These are phyloP conservation scores for Calamus simplicifolius DNA, from an alignment of 176 grass and related monocot species.

Conservation along the genomic window DNA sequence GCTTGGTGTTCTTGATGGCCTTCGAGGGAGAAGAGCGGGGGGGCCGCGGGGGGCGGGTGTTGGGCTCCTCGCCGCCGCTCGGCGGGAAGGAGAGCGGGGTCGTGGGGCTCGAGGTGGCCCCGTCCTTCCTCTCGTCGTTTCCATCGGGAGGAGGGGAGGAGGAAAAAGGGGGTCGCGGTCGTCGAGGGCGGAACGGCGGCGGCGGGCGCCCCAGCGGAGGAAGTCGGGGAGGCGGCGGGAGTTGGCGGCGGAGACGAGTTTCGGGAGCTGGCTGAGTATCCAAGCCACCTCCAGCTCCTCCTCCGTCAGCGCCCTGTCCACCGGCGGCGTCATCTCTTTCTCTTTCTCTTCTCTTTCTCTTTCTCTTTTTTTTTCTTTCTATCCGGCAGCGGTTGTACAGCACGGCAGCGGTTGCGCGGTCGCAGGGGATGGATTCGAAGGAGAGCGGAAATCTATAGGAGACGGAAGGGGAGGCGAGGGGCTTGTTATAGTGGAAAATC, in stretches of 20 bases:
- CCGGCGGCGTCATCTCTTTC: not conserved
- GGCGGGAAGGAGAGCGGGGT: constrained; percentile 14
- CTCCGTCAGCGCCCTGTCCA: not conserved
- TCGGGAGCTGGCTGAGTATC: constrained; percentile 14
- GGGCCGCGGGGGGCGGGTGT: not conserved
- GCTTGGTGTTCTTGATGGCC: not conserved
- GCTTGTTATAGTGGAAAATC: not conserved
- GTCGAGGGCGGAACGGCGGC: constrained; percentile 9
- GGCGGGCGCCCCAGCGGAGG: constrained; percentile 13
- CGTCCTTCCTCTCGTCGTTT: not conserved
- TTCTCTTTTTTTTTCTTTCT: no score
- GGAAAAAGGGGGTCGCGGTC: not conserved
- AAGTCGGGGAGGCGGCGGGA: not conserved
- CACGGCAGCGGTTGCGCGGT: not conserved
- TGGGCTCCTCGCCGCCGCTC: constrained; percentile 12
- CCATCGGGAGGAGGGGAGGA: not conserved
- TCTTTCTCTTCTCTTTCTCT: no score
- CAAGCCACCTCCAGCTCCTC: constrained; percentile 17
- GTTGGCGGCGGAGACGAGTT: not conserved
- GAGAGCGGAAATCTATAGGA: no score
- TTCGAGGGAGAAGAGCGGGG: no score
- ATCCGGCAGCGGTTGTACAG: no score
- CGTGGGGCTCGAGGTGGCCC: not conserved
- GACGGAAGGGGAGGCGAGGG: not conserved
- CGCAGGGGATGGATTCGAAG: no score